phyloP scores from a whole-genome alignment of 177 flowering plant species.

The Tripterygium wilfordii region DNA sequence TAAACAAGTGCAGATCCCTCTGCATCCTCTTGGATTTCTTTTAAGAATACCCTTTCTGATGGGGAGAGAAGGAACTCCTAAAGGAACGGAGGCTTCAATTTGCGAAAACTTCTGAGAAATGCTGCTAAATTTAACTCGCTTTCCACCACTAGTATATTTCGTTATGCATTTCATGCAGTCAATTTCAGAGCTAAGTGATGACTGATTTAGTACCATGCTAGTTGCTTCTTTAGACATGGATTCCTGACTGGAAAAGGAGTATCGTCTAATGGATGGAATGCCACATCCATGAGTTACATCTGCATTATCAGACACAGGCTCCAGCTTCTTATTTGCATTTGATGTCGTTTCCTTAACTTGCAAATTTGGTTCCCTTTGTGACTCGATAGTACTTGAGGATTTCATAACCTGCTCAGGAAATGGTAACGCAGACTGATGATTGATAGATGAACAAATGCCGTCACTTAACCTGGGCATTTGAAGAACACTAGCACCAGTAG shows the following conservation, averaged over 20 bases:
- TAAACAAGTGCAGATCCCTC: constrained; percentile 63
- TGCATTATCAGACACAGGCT: neutral
- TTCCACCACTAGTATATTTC: constrained; percentile 4
- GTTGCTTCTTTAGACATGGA: constrained; percentile 7
- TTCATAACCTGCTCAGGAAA: neutral
- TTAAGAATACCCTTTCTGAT: constrained; percentile 50
- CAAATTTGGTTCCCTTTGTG: neutral
- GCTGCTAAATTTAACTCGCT: constrained; percentile 10
- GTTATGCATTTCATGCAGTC: neutral
- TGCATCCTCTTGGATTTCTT: constrained; percentile 56
- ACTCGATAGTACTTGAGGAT: neutral
- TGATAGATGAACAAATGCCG: neutral
- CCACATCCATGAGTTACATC: constrained; percentile 1
- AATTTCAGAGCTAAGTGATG: constrained; percentile 6
- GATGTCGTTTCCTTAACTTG: neutral
- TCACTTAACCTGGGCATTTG: neutral
- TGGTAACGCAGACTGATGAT: neutral
- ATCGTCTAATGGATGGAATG: neutral
- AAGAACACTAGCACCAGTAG: neutral
- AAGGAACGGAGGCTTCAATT: constrained; percentile 5
- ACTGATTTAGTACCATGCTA: constrained; percentile 2
- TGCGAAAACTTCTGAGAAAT: constrained; percentile 7
- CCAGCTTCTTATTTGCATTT: neutral
- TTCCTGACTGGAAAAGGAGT: neutral
- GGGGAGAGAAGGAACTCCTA: constrained; percentile 12